Evolutionary conservation across 768 basidiomycete species (phyloP).

Genomic region (Amanita subjunquillea): DNA sequence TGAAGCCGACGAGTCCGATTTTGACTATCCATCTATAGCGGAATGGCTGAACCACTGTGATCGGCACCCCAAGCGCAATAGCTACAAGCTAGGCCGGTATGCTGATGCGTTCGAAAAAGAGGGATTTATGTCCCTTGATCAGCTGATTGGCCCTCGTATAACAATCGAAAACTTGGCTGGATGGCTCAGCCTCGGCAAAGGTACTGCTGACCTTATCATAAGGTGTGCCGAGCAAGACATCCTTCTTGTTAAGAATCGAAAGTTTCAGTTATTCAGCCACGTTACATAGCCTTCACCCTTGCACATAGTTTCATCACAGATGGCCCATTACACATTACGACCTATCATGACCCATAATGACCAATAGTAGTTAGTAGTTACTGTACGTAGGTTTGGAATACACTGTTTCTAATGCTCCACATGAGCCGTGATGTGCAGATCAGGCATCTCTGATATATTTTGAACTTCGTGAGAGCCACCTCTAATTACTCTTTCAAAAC

Average conservation of each 20-base stretch:
- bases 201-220: conserved; percentile 2
- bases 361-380: too few relatives aligned
- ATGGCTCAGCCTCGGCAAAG: conserved; percentile 3
- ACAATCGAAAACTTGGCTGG: not conserved
- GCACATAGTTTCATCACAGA: too few relatives aligned
- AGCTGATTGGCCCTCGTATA: conserved; percentile 1
- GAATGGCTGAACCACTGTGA: conserved; percentile 6
- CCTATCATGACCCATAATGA: too few relatives aligned
- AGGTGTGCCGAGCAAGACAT: conserved; percentile 4
- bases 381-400: too few relatives aligned
- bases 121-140: conserved; percentile 5
- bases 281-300: too few relatives aligned
- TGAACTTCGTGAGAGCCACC: too few relatives aligned
- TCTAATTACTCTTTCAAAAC: too few relatives aligned
- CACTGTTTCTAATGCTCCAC: too few relatives aligned
- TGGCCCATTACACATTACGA: too few relatives aligned
- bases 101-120: conserved; percentile 1
- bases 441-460: too few relatives aligned
- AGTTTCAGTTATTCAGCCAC: conserved; percentile 1
- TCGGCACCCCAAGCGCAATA: not conserved
- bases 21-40: not conserved
- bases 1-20: not conserved
- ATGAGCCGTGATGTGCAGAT: too few relatives aligned
- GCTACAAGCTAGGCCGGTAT: not conserved
- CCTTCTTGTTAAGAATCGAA: not conserved